These are phyloP conservation scores for Marasmius sp. DNA, from an alignment of 1,284 basidiomycete species.

Conservation along the genomic window DNA sequence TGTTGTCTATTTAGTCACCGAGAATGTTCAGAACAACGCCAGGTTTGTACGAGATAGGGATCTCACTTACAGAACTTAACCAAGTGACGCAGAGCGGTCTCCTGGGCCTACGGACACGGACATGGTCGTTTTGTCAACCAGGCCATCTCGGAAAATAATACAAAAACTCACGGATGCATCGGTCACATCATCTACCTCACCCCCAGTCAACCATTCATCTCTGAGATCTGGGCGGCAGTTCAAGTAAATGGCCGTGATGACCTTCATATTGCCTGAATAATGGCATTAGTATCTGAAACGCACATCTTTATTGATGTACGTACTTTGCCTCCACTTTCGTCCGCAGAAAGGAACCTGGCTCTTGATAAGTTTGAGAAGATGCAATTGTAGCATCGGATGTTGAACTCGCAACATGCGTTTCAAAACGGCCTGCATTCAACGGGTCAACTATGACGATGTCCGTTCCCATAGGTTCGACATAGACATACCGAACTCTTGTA, in stretches of 20 bases:
- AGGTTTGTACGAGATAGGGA: not conserved
- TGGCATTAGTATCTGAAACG: conserved; percentile 7
- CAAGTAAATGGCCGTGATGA: conserved; percentile 97
- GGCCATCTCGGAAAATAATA: not conserved
- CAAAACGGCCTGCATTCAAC: conserved; percentile 72
- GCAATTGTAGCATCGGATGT: conserved; percentile 92
- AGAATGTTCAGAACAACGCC: conserved; percentile 8
- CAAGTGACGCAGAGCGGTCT: conserved; percentile 91
- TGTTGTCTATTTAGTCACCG: conserved; percentile 61
- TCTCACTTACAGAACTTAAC: conserved; percentile 87
- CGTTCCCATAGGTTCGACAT: not conserved
- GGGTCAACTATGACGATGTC: conserved; percentile 12
- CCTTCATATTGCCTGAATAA: conserved; percentile 92
- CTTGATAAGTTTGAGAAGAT: conserved; percentile 98
- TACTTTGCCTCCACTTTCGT: conserved; percentile 96
- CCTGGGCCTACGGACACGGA: conserved; percentile 72
- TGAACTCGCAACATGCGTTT: conserved; percentile 94
- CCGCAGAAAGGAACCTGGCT: conserved; percentile 99
- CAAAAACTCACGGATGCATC: conserved; percentile 65
- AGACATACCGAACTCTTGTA: conserved; percentile 92
- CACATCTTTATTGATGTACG: conserved; percentile 20
- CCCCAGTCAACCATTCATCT: conserved; percentile 96
- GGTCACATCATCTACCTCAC: conserved; percentile 88
- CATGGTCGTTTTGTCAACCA: not conserved
- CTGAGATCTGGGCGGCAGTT: conserved; percentile 95